A percentile compares a stretch with the other conserved stretches of the same genome.
These are phyloP conservation scores for Saccharomycopsis malanga DNA, from an alignment of 805 yeast genomes.

Conservation along the genomic window DNA sequence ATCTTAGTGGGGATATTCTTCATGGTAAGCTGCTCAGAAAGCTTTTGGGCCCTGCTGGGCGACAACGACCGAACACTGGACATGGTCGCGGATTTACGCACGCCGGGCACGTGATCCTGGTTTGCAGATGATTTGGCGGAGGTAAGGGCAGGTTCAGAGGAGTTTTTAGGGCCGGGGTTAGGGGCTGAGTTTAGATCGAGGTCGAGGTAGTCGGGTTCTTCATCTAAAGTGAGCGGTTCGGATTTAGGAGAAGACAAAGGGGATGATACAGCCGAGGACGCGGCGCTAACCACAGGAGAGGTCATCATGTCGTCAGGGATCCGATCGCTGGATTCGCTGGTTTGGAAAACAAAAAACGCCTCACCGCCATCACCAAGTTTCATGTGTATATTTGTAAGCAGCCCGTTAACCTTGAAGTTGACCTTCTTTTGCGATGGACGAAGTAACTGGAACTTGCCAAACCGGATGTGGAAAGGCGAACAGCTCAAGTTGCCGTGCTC, in stretches of 20 bases:
- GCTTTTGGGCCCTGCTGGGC: slow-evolving; percentile 42
- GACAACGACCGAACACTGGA: slow-evolving; percentile 18
- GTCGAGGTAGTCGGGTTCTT: slow-evolving; percentile 29
- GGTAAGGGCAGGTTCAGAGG: background rate
- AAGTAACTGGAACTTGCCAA: slow-evolving; percentile 87
- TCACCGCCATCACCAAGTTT: slow-evolving; percentile 97
- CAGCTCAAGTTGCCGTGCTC: slow-evolving; percentile 72
- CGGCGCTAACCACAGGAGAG: slow-evolving; percentile 73
- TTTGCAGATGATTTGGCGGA: background rate
- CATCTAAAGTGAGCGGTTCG: slow-evolving; percentile 15
- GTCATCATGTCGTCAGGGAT: slow-evolving; percentile 77
- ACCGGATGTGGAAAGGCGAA: slow-evolving; percentile 94
- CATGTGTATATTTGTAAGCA: slow-evolving; percentile 81
- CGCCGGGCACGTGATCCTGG: background rate
- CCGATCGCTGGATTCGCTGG: slow-evolving; percentile 46
- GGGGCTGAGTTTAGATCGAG: background rate
- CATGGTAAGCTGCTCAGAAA: slow-evolving; percentile 57
- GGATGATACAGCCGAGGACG: slow-evolving; percentile 49
- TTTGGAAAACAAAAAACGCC: slow-evolving; percentile 93
- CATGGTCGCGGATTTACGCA: slow-evolving; percentile 14
- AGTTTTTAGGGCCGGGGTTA: slow-evolving; percentile 13
- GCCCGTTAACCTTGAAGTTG: slow-evolving; percentile 79
- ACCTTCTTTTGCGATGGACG: slow-evolving; percentile 95
- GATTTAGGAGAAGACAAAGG: slow-evolving; percentile 20
- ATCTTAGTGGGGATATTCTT: slow-evolving; percentile 82